Evolutionary conservation across 441 rosid species (phyloP).

Genomic region (Pelargonium australe): DNA sequence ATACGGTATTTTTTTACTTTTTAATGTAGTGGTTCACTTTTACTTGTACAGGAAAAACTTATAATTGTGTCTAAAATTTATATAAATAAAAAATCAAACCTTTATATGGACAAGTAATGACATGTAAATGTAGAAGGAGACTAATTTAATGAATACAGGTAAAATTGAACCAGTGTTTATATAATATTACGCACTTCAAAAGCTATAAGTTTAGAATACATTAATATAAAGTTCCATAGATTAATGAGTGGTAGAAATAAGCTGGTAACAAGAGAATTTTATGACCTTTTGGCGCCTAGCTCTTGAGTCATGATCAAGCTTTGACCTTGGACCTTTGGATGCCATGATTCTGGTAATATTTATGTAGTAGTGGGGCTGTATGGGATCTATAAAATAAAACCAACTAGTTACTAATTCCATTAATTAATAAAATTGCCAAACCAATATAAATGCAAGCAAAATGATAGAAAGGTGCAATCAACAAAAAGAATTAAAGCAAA

Average conservation of each 20-base stretch:
- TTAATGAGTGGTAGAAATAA: not conserved
- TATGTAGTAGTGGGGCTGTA: constrained; percentile 19
- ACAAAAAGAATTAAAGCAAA: not conserved
- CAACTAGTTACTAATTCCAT: constrained; percentile 5
- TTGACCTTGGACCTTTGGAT: constrained; percentile 66
- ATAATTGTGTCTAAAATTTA: not conserved
- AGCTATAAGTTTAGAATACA: not conserved
- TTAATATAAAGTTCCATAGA: constrained; percentile 1
- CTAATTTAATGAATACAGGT: not conserved
- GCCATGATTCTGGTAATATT: constrained; percentile 37
- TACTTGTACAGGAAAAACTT: not conserved
- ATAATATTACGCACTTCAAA: not conserved
- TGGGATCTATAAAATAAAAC: constrained; percentile 17
- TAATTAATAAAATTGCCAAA: not conserved
- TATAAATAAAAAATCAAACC: not conserved
- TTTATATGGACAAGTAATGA: not conserved
- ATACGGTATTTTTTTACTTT: not conserved
- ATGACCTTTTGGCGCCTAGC: constrained; percentile 81
- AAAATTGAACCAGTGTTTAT: not conserved
- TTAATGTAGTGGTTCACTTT: not conserved
- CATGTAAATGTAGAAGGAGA: not conserved
- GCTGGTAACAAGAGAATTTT: not conserved
- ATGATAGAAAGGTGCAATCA: not conserved
- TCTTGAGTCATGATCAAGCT: constrained; percentile 69
- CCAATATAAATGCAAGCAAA: not conserved